Conservation (phyloP, 257 asterid species). For the Ilex aquifolium region DNA sequence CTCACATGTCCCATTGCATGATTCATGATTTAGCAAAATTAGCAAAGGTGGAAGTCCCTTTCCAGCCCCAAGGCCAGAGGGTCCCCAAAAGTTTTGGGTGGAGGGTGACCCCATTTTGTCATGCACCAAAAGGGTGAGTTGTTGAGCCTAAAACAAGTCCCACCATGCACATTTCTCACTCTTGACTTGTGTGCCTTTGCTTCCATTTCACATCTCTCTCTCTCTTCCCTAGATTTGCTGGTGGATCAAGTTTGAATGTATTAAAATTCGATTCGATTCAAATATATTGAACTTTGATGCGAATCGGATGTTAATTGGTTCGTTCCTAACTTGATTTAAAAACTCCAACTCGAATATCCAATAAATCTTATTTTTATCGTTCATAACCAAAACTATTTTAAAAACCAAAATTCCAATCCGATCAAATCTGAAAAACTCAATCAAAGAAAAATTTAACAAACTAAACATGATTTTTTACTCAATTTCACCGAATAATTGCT, state of each 20-base stretch:
- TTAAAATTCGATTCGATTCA: too few species aligned
- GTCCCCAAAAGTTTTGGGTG: slow-evolving; percentile 12
- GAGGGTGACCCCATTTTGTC: slow-evolving; percentile 26
- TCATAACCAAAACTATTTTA: too few species aligned
- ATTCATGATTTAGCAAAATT: slow-evolving; percentile 57
- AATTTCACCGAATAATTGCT: too few species aligned
- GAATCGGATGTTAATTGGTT: too few species aligned
- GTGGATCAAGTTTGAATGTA: neutral
- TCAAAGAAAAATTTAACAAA: too few species aligned
- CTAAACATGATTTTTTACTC: too few species aligned
- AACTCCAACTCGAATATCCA: too few species aligned
- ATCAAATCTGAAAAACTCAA: too few species aligned
- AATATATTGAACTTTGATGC: too few species aligned
- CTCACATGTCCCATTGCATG: slow-evolving; percentile 54
- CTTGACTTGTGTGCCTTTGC: slow-evolving; percentile 37
- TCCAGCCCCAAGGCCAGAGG: slow-evolving; percentile 21
- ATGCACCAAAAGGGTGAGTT: slow-evolving; percentile 58
- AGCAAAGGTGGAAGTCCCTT: slow-evolving; percentile 39
- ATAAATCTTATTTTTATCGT: too few species aligned
- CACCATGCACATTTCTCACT: slow-evolving; percentile 27
- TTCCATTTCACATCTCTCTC: slow-evolving; percentile 54
- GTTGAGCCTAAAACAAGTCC: slow-evolving; percentile 35
- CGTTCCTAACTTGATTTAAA: too few species aligned
- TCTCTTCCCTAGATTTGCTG: slow-evolving; percentile 17
- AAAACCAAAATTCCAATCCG: too few species aligned